phyloP scores from a whole-genome alignment of 2,329 filamentous ascomycete species.

The Alternaria triticimaculans region DNA sequence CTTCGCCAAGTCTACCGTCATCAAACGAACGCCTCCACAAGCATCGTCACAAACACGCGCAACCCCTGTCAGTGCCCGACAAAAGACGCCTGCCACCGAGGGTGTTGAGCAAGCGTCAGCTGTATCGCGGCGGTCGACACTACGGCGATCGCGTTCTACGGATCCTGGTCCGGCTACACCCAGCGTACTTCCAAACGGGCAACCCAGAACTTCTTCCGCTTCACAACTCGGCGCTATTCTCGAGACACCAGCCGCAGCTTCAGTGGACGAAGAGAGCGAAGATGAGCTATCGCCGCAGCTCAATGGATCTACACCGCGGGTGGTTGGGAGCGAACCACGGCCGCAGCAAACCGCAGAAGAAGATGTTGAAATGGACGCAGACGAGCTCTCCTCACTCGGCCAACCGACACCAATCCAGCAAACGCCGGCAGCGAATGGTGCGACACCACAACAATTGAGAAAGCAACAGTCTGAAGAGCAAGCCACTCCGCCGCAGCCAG shows the following conservation, averaged over 20 bases:
- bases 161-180: slow-evolving; percentile 36
- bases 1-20: slow-evolving; percentile 7
- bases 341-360: slow-evolving; percentile 12
- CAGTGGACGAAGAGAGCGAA: slow-evolving; percentile 30
- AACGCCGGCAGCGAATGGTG: slow-evolving; percentile 2
- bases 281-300: slow-evolving; percentile 37
- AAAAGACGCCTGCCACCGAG: slow-evolving; percentile 16
- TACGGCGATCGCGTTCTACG: slow-evolving; percentile 28
- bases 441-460: background rate
- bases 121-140: slow-evolving; percentile 15
- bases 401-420: slow-evolving; percentile 14
- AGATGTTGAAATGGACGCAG: slow-evolving; percentile 23
- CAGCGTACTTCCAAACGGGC: slow-evolving; percentile 19
- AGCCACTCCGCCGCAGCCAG: background rate
- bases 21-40: slow-evolving; percentile 21
- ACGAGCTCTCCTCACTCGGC: slow-evolving; percentile 23
- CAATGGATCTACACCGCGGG: background rate
- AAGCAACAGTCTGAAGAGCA: background rate
- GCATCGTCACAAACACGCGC: slow-evolving; percentile 11
- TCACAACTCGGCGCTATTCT: slow-evolving; percentile 16
- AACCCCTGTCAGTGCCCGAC: background rate
- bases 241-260: slow-evolving; percentile 20
- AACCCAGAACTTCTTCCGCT: slow-evolving; percentile 17
- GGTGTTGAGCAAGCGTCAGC: slow-evolving; percentile 10
- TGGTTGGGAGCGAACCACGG: slow-evolving; percentile 2